Base-by-base conservation (phyloP, 225 moss, liverwort and hornwort species). In the Sphagnum contortum region DNA sequence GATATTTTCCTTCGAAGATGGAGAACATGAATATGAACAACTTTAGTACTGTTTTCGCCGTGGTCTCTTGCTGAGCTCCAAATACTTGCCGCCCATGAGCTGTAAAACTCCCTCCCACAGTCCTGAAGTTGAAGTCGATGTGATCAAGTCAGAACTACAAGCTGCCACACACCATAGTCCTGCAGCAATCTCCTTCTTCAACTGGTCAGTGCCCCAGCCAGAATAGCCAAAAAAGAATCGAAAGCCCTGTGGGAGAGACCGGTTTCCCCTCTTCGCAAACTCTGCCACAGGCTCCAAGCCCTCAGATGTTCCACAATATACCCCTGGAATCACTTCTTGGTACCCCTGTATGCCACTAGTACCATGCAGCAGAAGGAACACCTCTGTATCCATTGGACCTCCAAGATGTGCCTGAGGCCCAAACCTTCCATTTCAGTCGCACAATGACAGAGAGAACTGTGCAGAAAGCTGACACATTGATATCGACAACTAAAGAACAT, bases 41-140 rank as follows among this genome's bases (percentile, higher is more conserved):
- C 29, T 29, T 29, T 29, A 29, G 29, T 29, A 75, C 61, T 75
- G 74, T 53, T 77, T 72, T 66, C 83, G 61, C 57, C 76, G 68
- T 47, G 83, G 83, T 76, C 79, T 79, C 74, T 79, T 83, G 69
- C 79, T 79, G 49, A 83, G 79, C 68, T 83, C 83, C 45, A 62
- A 71, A 61, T 83, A 83, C 71, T 83, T 79, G 11, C 79, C 79
- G 48, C 83, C 83, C 83, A 83, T 83, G 8, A 83, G 83, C 60
- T 76, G 69, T 62, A 83, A 72, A 12, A 83, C 74, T 65, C 77
- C 79, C 72, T 79, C 79, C 79, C 83, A 83, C 57, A 83, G 72
- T 47, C 76, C 74, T 47, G 74, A 64, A 64, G 72, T 71, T 69
- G 76, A 72, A 9, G 76, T 63, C 59, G 71, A 73, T 48, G 76